Evolutionary conservation across 176 grass and related monocot species (phyloP).

Genomic region (Carex pumila): DNA sequence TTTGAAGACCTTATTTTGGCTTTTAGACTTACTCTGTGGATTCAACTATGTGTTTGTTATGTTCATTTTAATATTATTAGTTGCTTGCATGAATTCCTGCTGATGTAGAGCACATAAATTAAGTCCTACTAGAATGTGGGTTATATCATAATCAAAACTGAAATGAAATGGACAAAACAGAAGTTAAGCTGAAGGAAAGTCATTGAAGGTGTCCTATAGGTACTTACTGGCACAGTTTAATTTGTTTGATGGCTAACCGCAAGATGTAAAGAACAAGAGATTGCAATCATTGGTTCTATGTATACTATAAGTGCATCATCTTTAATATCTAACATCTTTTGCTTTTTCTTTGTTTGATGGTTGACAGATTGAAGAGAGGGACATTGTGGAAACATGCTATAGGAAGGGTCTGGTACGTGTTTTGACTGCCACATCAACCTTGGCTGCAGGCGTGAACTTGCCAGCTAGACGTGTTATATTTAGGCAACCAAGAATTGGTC

Average conservation of each 20-base stretch:
- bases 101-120: neutral
- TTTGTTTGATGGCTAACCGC: neutral
- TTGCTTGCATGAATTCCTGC: neutral
- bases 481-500: slow-evolving; percentile 78
- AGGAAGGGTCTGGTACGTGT: slow-evolving; percentile 83
- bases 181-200: neutral
- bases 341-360: neutral
- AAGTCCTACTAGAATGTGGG: neutral
- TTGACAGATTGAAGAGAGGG: slow-evolving; percentile 89
- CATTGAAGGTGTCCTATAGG: neutral
- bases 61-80: neutral
- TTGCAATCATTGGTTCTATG: neutral
- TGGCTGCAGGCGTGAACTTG: slow-evolving; percentile 97
- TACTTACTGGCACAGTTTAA: neutral
- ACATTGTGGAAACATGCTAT: slow-evolving; percentile 93
- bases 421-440: slow-evolving; percentile 93
- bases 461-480: slow-evolving; percentile 96
- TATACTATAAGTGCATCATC: neutral
- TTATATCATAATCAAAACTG: neutral
- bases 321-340: neutral
- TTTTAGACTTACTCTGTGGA: neutral
- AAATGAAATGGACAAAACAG: neutral
- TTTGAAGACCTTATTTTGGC: neutral
- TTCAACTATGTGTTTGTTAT: neutral
- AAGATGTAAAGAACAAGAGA: neutral